Base-by-base conservation (phyloP, 2,329 filamentous ascomycete species). In the Fusarium compactum region DNA sequence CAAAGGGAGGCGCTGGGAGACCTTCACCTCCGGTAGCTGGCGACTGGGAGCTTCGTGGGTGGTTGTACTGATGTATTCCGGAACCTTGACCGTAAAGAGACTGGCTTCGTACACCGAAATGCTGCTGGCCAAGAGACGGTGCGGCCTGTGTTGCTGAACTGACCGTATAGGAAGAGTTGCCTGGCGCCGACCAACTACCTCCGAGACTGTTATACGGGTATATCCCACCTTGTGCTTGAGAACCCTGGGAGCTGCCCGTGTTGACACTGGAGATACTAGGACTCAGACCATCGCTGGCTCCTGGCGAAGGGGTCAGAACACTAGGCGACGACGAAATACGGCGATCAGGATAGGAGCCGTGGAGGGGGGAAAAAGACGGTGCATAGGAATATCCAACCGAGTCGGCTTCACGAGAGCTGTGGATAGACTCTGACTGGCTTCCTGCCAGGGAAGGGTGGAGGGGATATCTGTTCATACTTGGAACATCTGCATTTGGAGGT, bases 1-100 rank as follows among this genome's bases (percentile, higher is more conserved):
- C 90, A 80, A 91, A 93, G 9, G 90, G 86, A 64, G 91, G 89
- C 58, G 88, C 85, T 65, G 91, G 87, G 58, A 95, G 83, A 51
- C 85, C 85, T 76, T 93, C 89, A 50, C 83, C 84, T 29, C 85
- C 83, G 10, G 87, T 85, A 12, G 82, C 78, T 16, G 91, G 90
- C 25, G 80, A 81, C 55, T 78, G 79, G 6, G 80, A 78, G 67
- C 73, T 78, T 58, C 80, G 74, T 18, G 73, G 74, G 32, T 79
- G 77, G 53, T 74, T 74, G 58, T 73, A 75, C 44, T 76, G 79
- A 27, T 76, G 66, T 76, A 88, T 82, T 48, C 85, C 84, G 30
- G 87, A 85, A 55, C 87, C 87, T 64, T 77, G 78, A 52, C 66
- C 72, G 80, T 89, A 92, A 68, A 81, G 65, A 15, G 75, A 70